A percentile compares a stretch with the other conserved stretches of the same genome.
Evolutionary conservation across 495 filamentous ascomycete genomes (phyloP).

Genomic region (Aspergillus funiculosus): DNA sequence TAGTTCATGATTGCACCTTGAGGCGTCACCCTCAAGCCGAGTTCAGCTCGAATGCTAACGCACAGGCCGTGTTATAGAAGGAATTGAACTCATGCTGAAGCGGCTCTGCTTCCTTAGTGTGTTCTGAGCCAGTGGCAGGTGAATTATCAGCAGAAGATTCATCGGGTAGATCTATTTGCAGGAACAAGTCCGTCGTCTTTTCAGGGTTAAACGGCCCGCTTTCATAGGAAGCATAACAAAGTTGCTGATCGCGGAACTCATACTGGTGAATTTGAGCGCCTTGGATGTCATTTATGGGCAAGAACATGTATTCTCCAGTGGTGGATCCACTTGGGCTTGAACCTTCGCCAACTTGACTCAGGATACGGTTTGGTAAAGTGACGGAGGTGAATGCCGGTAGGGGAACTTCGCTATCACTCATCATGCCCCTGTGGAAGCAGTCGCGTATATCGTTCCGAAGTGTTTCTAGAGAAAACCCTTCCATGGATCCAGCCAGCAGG

Average conservation of each 20-base stretch:
- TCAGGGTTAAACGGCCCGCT: constrained; percentile 31
- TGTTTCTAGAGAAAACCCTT: constrained; percentile 9
- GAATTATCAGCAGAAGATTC: not conserved
- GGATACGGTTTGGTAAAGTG: constrained; percentile 22
- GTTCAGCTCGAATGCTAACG: constrained; percentile 34
- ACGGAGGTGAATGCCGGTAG: constrained; percentile 32
- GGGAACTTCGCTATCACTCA: constrained; percentile 3
- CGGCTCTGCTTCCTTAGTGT: constrained; percentile 3
- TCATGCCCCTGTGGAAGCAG: constrained; percentile 12
- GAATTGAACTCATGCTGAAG: constrained; percentile 30
- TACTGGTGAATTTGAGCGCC: constrained; percentile 27
- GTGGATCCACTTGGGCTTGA: constrained; percentile 6
- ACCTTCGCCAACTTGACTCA: not conserved
- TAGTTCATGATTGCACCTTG: too few relatives aligned
- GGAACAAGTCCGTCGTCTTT: constrained; percentile 25
- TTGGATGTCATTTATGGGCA: constrained; percentile 26
- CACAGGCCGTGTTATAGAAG: constrained; percentile 34
- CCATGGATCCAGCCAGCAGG: constrained; percentile 12
- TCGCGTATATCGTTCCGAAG: constrained; percentile 20
- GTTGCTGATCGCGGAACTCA: constrained; percentile 24
- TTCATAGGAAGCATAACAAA: constrained; percentile 31
- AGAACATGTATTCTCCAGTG: constrained; percentile 33
- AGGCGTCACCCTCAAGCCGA: too few relatives aligned
- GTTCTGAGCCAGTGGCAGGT: not conserved
- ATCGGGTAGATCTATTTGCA: constrained; percentile 24